A percentile compares a stretch with the other conserved stretches of the same genome.
Evolutionary conservation across 2,329 filamentous ascomycete genomes (phyloP).

Genomic region (Fusarium torreyae): DNA sequence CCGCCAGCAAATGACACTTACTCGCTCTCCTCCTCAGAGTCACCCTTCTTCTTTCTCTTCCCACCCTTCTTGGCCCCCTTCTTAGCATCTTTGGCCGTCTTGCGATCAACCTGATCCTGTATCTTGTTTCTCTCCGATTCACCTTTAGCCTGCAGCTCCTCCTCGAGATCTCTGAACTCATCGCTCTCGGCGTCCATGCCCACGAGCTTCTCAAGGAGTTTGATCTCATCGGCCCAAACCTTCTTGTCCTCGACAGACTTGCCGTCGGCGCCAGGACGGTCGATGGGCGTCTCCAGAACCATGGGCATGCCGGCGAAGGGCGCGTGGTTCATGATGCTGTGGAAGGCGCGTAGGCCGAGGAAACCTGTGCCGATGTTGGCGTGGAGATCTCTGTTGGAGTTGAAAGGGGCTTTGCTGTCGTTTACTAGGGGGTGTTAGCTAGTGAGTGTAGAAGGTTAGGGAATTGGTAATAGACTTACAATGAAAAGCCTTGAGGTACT

Average conservation of each 20-base stretch:
- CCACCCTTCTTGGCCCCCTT: conserved; percentile 50
- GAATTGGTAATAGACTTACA: conserved; percentile 49
- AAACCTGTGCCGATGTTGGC: conserved; percentile 98
- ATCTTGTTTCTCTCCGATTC: conserved; percentile 80
- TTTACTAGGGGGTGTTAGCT: conserved; percentile 71
- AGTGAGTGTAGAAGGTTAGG: neutral
- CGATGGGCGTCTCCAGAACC: conserved; percentile 96
- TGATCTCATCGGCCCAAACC: conserved; percentile 95
- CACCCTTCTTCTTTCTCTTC: conserved; percentile 58
- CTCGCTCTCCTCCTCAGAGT: conserved; percentile 55
- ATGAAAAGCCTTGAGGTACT: conserved; percentile 89
- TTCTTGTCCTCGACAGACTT: conserved; percentile 82
- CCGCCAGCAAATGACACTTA: conserved; percentile 15
- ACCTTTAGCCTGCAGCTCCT: conserved; percentile 77
- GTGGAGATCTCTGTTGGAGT: conserved; percentile 88
- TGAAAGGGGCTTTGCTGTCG: conserved; percentile 92
- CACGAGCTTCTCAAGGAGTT: conserved; percentile 89
- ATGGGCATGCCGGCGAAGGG: conserved; percentile 86
- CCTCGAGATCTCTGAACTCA: conserved; percentile 78
- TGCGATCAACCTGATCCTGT: conserved; percentile 84
- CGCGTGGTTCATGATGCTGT: conserved; percentile 88
- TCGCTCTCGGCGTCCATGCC: conserved; percentile 84
- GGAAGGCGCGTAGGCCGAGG: conserved; percentile 89
- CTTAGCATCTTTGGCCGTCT: conserved; percentile 71
- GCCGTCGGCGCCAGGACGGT: conserved; percentile 75